A percentile compares a stretch with the other conserved stretches of the same genome.
phyloP scores from a whole-genome alignment of 139 green algal species.

The Chlamydomonas sphaeroides region DNA sequence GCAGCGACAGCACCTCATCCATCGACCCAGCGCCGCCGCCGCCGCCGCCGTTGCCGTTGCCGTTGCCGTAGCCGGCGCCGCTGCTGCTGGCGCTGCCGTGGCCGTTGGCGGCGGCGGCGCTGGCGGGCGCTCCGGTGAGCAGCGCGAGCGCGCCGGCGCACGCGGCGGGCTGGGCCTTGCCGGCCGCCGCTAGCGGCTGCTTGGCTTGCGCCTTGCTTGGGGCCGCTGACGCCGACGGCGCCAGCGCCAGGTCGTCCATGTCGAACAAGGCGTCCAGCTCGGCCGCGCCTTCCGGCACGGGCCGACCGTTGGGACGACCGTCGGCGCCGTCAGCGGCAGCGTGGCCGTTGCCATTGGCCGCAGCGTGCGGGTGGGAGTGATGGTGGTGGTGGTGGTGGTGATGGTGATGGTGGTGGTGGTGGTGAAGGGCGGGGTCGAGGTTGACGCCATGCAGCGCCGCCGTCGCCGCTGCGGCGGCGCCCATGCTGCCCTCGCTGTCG shows the following conservation, averaged over 20 bases:
- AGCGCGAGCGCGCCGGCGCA: too few species aligned
- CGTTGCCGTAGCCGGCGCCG: too few species aligned
- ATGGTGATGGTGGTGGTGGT: slow-evolving; percentile 28
- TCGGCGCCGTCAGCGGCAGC: background rate
- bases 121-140: background rate
- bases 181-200: too few species aligned
- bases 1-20: background rate
- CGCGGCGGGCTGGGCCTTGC: too few species aligned
- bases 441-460: slow-evolving; percentile 14
- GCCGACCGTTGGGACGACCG: too few species aligned
- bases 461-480: background rate
- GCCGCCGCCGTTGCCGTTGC: too few species aligned
- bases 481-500: background rate
- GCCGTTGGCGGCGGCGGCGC: too few species aligned
- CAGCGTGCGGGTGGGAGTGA: background rate
- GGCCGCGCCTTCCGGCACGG: too few species aligned
- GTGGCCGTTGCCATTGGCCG: background rate
- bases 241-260: slow-evolving; percentile 20
- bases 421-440: slow-evolving; percentile 15
- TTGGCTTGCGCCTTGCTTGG: too few species aligned
- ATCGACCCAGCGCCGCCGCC: too few species aligned
- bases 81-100: too few species aligned
- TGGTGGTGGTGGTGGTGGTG: slow-evolving; percentile 10
- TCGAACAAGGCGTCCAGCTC: slow-evolving; percentile 20
- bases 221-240: background rate